Evolutionary conservation across 345 rosid genomes (phyloP), one percentile per base, ranked within the genome.

Genomic region (Moricandia moricandioides): DNA sequence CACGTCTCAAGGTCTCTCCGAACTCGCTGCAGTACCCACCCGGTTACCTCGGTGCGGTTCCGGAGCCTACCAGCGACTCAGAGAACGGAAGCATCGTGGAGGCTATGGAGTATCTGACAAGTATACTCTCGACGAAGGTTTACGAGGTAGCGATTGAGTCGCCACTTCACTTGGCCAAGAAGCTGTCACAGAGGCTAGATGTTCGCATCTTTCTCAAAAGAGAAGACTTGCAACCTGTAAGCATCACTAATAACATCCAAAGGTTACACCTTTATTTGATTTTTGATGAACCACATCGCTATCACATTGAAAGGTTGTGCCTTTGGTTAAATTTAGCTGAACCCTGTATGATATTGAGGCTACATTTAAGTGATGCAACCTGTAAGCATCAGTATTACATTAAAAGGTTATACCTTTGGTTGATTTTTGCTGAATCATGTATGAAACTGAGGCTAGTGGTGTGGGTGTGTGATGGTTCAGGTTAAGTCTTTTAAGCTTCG

Each of bases 401-500:
- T 2, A 2, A 29, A 29, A 43, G n/a, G n/a, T 43, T 13, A 13
- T 43, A 43, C 51, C 2, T 43, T 43, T 43, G 51, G 16, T 43
- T 13, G 51, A 40, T 40, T 40, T 45, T 45, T 45, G 17, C 52
- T 43, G 49, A 43, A 43, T 14, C 18, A 14, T 49, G 17, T 49
- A 16, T 49, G 21, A 49, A 49, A 16, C 9, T 16, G 55, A 49
- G 21, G 21, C 55, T 49, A 49, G 55, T 14, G 21, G 31, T 29
- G 31, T 29, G 31, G 1, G 31, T 29, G 31, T 39, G 66, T 9
- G 35, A 40, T 40, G 47, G 47, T 40, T 27, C 47, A 92, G 97
- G 97, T 90, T 9, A 92, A 92, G 85, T 95, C 99, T 12, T 95
- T 95, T 69, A 95, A 95, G 86, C 84, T 92, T 39, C 95, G 99